Evolutionary conservation across 1,139 yeast genomes (phyloP).

Genomic region (Saccharomyces hybrid): DNA sequence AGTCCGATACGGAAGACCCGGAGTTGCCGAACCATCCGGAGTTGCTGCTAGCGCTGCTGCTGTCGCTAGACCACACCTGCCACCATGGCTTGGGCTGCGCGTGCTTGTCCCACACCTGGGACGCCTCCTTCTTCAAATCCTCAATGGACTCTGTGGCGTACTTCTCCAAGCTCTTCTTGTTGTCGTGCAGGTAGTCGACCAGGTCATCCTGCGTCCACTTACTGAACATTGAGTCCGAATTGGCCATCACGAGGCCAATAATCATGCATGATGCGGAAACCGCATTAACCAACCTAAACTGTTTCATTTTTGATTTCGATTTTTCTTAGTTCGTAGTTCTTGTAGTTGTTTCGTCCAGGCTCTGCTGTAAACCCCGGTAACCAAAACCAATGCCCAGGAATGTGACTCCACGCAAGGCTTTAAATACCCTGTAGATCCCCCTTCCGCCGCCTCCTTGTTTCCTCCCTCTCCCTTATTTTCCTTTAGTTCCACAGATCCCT

Average conservation of each 20-base stretch:
- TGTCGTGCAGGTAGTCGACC: conserved; percentile 34
- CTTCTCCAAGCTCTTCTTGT: conserved; percentile 27
- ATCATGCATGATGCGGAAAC: conserved; percentile 1
- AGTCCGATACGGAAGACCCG: conserved; percentile 16
- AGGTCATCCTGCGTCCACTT: conserved; percentile 33
- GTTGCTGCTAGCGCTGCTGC: conserved; percentile 5
- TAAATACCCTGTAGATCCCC: conserved; percentile 1
- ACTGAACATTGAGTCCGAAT: conserved; percentile 19
- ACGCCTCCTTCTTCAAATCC: conserved; percentile 35
- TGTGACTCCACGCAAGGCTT: not conserved
- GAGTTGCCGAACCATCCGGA: conserved; percentile 3
- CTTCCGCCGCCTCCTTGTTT: not conserved
- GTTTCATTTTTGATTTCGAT: not conserved
- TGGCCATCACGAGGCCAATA: conserved; percentile 7
- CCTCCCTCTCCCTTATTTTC: not conserved
- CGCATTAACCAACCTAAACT: conserved; percentile 2
- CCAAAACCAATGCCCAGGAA: not conserved
- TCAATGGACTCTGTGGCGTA: conserved; percentile 21
- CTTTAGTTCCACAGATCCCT: not conserved
- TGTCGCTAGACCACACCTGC: conserved; percentile 23
- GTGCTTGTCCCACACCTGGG: conserved; percentile 32
- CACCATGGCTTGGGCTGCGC: conserved; percentile 27
- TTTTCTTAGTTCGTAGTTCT: not conserved
- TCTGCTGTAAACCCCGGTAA: no score
- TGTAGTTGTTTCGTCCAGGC: not conserved